Conservation (phyloP, 1,284 basidiomycete species). For the Ustilago loliicola region DNA sequence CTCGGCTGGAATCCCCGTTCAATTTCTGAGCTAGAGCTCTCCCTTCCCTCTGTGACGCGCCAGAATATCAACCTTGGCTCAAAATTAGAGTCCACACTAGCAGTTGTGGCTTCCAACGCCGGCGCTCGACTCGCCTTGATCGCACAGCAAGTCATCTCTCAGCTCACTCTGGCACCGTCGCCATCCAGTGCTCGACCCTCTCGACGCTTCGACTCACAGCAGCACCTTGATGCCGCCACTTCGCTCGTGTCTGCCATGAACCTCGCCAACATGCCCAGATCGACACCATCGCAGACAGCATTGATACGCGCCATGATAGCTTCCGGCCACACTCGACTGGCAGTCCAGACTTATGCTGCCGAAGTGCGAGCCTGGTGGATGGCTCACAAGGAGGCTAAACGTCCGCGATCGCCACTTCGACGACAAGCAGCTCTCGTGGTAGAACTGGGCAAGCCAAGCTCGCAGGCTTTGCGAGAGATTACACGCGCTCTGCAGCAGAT, state of each 20-base stretch:
- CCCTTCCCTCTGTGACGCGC: neutral
- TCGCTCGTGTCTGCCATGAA: constrained; percentile 35
- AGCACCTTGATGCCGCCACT: constrained; percentile 24
- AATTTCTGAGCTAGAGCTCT: neutral
- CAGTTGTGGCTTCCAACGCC: neutral
- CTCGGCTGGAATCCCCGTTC: constrained; percentile 33
- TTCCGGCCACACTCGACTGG: constrained; percentile 17
- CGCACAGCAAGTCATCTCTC: constrained; percentile 26
- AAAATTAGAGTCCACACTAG: neutral
- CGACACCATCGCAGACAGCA: constrained; percentile 27
- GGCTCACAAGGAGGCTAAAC: constrained; percentile 26
- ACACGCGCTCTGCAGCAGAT: constrained; percentile 22
- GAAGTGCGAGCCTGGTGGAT: constrained; percentile 48
- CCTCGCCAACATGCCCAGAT: constrained; percentile 17
- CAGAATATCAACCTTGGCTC: neutral
- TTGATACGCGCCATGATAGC: constrained; percentile 36
- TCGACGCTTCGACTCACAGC: constrained; percentile 28
- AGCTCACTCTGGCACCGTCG: constrained; percentile 32
- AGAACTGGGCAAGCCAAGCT: constrained; percentile 35
- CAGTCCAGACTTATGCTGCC: constrained; percentile 25
- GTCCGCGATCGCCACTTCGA: constrained; percentile 13
- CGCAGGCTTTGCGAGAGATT: constrained; percentile 33
- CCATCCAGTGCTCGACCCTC: constrained; percentile 23
- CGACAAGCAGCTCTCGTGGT: constrained; percentile 28
- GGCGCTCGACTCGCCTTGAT: constrained; percentile 16